Evolutionary conservation across 108 stramenopile species (phyloP).

Genomic region (Asterionellopsis glacialis): DNA sequence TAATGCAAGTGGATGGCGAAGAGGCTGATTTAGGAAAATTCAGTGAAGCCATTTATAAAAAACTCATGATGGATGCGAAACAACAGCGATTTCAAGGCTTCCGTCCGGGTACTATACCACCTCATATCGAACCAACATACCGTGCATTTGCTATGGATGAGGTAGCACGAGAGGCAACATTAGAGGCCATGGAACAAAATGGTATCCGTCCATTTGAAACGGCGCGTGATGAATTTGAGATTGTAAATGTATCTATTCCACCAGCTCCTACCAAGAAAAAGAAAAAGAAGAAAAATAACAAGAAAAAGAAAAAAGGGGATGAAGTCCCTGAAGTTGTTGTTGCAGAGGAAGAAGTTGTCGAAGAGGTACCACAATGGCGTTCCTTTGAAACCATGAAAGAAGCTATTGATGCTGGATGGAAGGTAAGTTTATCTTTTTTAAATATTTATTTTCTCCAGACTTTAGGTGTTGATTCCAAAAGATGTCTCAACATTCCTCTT

Average conservation of each 20-base stretch:
- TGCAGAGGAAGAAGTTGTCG: constrained; percentile 11
- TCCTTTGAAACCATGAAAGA: constrained; percentile 64
- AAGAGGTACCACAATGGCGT: constrained; percentile 40
- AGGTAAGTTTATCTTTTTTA: constrained; percentile 21
- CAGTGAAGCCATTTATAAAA: constrained; percentile 64
- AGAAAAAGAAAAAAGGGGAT: constrained; percentile 36
- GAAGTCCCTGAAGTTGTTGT: constrained; percentile 11
- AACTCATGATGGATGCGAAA: constrained; percentile 67
- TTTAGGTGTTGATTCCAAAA: neutral
- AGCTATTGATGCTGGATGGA: constrained; percentile 77
- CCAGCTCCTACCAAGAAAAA: constrained; percentile 34
- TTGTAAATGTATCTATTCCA: constrained; percentile 52
- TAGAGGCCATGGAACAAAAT: constrained; percentile 84
- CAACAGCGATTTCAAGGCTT: constrained; percentile 76
- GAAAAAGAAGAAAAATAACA: constrained; percentile 44
- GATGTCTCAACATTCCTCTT: neutral
- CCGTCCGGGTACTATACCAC: constrained; percentile 79
- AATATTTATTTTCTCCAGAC: neutral
- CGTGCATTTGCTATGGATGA: constrained; percentile 82
- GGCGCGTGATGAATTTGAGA: constrained; percentile 42
- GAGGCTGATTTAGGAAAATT: constrained; percentile 81
- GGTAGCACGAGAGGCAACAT: constrained; percentile 65
- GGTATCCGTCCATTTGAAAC: constrained; percentile 74
- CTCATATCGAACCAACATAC: constrained; percentile 73
- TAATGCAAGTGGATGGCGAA: constrained; percentile 59